Evolutionary conservation across 495 filamentous ascomycete genomes (phyloP), one percentile per base, ranked within the genome.

Genomic region (Friedmanniomyces simplex): DNA sequence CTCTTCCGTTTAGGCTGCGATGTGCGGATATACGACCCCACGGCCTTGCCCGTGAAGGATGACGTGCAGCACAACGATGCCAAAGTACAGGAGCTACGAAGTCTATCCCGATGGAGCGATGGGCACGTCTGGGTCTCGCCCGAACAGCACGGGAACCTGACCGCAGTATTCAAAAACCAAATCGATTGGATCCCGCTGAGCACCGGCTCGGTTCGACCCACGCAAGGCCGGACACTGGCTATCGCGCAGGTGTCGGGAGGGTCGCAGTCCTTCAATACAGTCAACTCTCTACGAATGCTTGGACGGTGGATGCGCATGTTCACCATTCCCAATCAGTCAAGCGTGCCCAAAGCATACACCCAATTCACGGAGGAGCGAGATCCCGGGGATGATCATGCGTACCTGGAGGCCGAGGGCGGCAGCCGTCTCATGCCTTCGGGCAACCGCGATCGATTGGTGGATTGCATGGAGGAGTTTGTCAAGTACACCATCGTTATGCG

Each of bases 251-350:
- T 88, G 2, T 80, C 72, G 50, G 83, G 84, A 34, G 84, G 84
- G 2, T 82, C 77, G 2, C 84, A 88, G 64, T 83, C 79, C 0
- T 88, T 88, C 71, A 87, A 88, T 57, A 78, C 83, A 0, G 82
- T 87, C n/a, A 88, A 88, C 67, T 76, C 79, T 13, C 69, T 88
- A 48, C 77, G 84, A 1, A 78, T 87, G 28, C 72, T 88, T 0
- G 85, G 84, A 7, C 76, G 84, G 11, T 87, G 83, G 85, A 88
- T 88, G 84, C 76, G 85, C 30, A 88, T 87, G 85, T 87, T 86
- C 60, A 76, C 76, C 1, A 86, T 87, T 45, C 79, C 81, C 1
- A 88, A 88, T 62, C 83, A 88, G 68, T 81, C 76, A 14, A 81
- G 77, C 0, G 73, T 88, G 5, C 85, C 85, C 0, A 74, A 70